These are phyloP conservation scores for Fennellomyces sp. DNA, from an alignment of 371 early-diverging fungal genomes.

Conservation along the genomic window DNA sequence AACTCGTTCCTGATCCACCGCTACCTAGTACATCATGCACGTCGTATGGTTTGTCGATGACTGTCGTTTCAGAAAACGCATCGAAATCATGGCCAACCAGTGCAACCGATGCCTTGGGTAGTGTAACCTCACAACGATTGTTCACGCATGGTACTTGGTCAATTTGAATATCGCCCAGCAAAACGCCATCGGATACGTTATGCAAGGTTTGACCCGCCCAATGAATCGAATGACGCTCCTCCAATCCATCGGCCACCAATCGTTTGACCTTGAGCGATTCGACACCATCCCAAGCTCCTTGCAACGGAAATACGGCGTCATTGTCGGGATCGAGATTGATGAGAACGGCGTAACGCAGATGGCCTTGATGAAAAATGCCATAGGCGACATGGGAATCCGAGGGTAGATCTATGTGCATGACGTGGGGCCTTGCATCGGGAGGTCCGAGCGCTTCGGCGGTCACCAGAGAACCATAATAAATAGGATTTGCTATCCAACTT, in stretches of 20 bases:
- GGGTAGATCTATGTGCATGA: conserved; percentile 8
- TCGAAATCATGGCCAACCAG: not conserved
- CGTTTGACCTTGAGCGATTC: not conserved
- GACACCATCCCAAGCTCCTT: conserved; percentile 1
- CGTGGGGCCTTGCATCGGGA: conserved; percentile 4
- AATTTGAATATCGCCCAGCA: not conserved
- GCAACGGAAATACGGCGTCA: conserved; percentile 2
- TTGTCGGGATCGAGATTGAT: conserved; percentile 13
- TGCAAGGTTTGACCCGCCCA: conserved; percentile 6
- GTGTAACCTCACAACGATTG: not conserved
- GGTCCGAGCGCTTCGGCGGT: conserved; percentile 16
- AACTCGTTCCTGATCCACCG: not conserved
- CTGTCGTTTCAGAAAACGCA: not conserved
- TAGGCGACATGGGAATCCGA: conserved; percentile 5
- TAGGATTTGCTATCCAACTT: conserved; percentile 9
- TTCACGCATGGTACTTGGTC: not conserved
- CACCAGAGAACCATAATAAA: conserved; percentile 14
- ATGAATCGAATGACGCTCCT: not conserved
- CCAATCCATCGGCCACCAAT: not conserved
- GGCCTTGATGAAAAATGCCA: conserved; percentile 11
- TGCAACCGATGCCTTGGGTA: conserved; percentile 2
- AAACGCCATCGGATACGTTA: not conserved
- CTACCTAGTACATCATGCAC: not conserved
- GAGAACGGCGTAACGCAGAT: conserved; percentile 3
- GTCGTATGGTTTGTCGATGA: not conserved